These are phyloP conservation scores for Entomortierella chlamydospora DNA, from an alignment of 192 early-diverging fungal species.

Conservation along the genomic window DNA sequence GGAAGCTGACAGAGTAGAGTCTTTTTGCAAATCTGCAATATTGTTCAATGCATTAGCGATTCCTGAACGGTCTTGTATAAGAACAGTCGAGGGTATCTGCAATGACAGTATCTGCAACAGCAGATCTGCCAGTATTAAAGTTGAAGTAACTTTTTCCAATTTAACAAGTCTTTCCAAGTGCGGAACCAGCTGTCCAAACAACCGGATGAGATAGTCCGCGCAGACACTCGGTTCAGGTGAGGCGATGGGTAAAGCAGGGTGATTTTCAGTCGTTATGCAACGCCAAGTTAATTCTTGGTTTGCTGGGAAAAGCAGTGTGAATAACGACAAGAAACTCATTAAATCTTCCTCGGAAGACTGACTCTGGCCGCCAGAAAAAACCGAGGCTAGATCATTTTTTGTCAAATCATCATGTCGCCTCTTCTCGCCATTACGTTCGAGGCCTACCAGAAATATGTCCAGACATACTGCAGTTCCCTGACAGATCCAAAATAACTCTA, in stretches of 20 bases:
- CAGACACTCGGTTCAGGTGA: neutral
- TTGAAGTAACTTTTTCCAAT: neutral
- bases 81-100: slow-evolving; percentile 3
- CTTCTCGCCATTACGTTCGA: slow-evolving; percentile 13
- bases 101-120: slow-evolving; percentile 4
- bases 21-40: slow-evolving; percentile 14
- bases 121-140: neutral
- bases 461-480: slow-evolving; percentile 12
- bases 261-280: neutral
- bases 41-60: neutral
- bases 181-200: slow-evolving; percentile 19
- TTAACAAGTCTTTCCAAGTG: slow-evolving; percentile 9
- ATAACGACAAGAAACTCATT: neutral
- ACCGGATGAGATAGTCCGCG: slow-evolving; percentile 2
- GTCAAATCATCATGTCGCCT: neutral
- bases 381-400: neutral
- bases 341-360: neutral
- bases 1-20: slow-evolving; percentile 10
- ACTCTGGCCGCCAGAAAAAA: neutral
- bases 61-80: neutral
- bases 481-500: slow-evolving; percentile 1
- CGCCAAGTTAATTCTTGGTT: slow-evolving; percentile 9
- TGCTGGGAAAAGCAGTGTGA: slow-evolving; percentile 16
- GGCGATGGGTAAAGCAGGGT: neutral
- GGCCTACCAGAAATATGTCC: slow-evolving; percentile 15